Conservation (phyloP, 1,284 basidiomycete species). For the Marasmius sp. region DNA sequence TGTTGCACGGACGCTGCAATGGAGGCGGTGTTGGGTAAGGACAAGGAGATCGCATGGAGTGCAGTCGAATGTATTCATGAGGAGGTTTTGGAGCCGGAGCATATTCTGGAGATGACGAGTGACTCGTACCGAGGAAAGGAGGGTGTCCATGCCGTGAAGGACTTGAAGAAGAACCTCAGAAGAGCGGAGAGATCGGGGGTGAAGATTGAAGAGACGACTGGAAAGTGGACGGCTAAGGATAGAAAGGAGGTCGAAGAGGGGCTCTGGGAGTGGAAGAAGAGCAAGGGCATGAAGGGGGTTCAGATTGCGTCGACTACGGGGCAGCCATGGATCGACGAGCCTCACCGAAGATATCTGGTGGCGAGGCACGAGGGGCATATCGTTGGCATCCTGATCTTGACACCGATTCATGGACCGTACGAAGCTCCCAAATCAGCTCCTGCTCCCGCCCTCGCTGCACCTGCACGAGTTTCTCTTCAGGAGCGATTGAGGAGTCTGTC, state of each 20-base stretch:
- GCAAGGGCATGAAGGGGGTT: conserved; percentile 29
- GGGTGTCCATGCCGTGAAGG: conserved; percentile 38
- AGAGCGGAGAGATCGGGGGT: conserved; percentile 39
- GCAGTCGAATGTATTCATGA: conserved; percentile 45
- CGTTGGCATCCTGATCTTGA: conserved; percentile 43
- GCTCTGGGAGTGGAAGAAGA: conserved; percentile 37
- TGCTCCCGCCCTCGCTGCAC: background rate
- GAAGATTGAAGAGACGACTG: conserved; percentile 30
- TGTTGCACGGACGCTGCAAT: conserved; percentile 41
- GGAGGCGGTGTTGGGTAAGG: conserved; percentile 33
- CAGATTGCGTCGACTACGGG: conserved; percentile 44
- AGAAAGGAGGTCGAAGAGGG: conserved; percentile 37
- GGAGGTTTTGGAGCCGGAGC: conserved; percentile 39
- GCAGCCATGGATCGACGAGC: conserved; percentile 43
- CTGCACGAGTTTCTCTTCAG: background rate
- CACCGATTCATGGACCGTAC: conserved; percentile 31
- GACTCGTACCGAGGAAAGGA: conserved; percentile 27
- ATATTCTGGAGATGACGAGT: conserved; percentile 38
- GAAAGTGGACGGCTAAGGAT: conserved; percentile 34
- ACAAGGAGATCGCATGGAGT: conserved; percentile 30
- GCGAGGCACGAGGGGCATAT: conserved; percentile 33
- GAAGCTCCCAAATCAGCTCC: background rate
- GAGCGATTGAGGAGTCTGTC: background rate
- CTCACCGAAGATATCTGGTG: conserved; percentile 44
- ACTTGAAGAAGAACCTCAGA: conserved; percentile 46